Conservation (phyloP, 2,329 filamentous ascomycete species). For the Lizonia empirigonia region DNA sequence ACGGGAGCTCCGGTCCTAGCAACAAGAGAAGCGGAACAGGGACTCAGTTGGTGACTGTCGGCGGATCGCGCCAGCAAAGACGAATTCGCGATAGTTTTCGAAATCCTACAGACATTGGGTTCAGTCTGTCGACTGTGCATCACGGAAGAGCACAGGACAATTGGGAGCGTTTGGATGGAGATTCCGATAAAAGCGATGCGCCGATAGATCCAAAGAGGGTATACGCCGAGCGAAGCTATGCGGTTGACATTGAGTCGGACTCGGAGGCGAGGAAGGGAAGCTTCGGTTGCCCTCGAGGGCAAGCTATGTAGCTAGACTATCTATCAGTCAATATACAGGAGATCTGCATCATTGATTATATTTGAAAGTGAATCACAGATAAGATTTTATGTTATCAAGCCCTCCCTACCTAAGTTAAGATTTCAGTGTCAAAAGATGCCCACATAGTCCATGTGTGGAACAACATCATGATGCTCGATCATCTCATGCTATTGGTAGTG, state of each 20-base stretch:
- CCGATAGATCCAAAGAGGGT: slow-evolving; percentile 20
- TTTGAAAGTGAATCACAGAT: too few species aligned
- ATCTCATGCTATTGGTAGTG: too few species aligned
- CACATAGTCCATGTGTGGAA: too few species aligned
- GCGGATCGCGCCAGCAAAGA: slow-evolving; percentile 9
- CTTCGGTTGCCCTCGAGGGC: background rate
- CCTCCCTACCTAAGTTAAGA: too few species aligned
- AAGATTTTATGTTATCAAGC: too few species aligned
- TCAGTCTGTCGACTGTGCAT: slow-evolving; percentile 21
- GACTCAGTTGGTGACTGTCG: slow-evolving; percentile 14
- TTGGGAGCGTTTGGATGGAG: slow-evolving; percentile 28
- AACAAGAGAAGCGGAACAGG: slow-evolving; percentile 12
- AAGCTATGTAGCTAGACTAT: background rate
- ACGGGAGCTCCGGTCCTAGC: slow-evolving; percentile 21
- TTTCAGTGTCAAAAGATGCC: too few species aligned
- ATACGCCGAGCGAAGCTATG: slow-evolving; percentile 21
- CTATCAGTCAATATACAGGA: background rate
- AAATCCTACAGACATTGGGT: slow-evolving; percentile 20
- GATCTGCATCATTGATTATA: too few species aligned
- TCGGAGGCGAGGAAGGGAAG: background rate
- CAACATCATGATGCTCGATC: too few species aligned
- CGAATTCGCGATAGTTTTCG: slow-evolving; percentile 16
- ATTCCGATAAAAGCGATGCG: slow-evolving; percentile 21
- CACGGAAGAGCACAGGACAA: slow-evolving; percentile 20
- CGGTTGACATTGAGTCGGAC: slow-evolving; percentile 22